A percentile compares a stretch with the other conserved stretches of the same genome.
Evolutionary conservation across 305 asterid species (phyloP).

Genomic region (Nicotiana rustica): DNA sequence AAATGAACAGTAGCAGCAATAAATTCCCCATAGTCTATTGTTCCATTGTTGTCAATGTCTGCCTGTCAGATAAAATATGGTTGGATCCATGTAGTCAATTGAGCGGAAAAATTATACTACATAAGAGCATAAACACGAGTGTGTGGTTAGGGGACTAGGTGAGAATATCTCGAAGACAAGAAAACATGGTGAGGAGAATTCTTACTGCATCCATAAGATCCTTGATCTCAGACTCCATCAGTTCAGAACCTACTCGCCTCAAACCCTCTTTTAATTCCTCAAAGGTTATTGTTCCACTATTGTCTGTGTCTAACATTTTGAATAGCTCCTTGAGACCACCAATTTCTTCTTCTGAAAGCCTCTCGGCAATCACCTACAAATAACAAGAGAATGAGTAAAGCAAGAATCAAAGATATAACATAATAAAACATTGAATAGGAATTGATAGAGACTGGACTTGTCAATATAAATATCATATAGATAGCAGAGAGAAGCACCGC

Average conservation of each 20-base stretch:
- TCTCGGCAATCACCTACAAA: conserved; percentile 81
- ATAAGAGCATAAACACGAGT: neutral
- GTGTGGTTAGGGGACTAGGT: neutral
- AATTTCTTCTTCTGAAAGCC: conserved; percentile 89
- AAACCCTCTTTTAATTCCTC: conserved; percentile 92
- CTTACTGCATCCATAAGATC: conserved; percentile 87
- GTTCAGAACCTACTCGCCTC: conserved; percentile 80
- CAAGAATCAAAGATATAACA: conserved; percentile 27
- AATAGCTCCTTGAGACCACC: conserved; percentile 86
- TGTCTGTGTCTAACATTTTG: conserved; percentile 87
- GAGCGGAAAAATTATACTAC: neutral
- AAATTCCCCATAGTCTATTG: conserved; percentile 92
- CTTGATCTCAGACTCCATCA: conserved; percentile 89
- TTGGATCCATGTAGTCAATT: conserved; percentile 13
- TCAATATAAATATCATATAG: neutral
- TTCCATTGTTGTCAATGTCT: conserved; percentile 86
- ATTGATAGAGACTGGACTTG: conserved; percentile 3
- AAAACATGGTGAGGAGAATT: conserved; percentile 26
- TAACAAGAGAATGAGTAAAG: conserved; percentile 34
- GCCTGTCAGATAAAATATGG: conserved; percentile 57
- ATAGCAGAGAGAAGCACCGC: conserved; percentile 13
- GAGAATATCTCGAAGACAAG: neutral
- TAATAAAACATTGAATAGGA: conserved; percentile 1
- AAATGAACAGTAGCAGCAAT: conserved; percentile 95
- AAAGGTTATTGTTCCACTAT: conserved; percentile 84